Conservation (phyloP, 192 early-diverging fungal species). For the Chytriomyces sp. region DNA sequence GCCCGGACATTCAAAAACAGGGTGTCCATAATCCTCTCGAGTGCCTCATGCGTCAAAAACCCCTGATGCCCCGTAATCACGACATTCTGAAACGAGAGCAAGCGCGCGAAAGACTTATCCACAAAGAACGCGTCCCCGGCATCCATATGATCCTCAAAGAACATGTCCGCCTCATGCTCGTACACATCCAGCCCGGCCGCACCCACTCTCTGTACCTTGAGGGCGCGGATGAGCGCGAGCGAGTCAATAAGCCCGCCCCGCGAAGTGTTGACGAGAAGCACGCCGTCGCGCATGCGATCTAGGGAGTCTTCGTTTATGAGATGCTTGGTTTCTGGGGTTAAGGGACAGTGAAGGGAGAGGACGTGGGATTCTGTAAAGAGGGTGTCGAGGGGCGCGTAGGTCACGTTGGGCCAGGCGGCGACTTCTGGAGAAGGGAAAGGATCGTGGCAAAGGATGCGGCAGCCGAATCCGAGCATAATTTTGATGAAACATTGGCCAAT, state of each 20-base stretch:
- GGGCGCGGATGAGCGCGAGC: slow-evolving; percentile 35
- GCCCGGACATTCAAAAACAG: slow-evolving; percentile 39
- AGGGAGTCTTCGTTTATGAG: slow-evolving; percentile 42
- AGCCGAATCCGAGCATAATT: slow-evolving; percentile 52
- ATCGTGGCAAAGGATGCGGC: slow-evolving; percentile 48
- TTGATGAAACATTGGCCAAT: slow-evolving; percentile 49
- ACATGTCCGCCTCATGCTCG: slow-evolving; percentile 44
- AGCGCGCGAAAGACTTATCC: slow-evolving; percentile 44
- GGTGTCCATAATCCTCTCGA: slow-evolving; percentile 34
- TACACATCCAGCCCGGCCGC: slow-evolving; percentile 52
- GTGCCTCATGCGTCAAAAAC: slow-evolving; percentile 50
- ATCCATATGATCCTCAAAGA: slow-evolving; percentile 36
- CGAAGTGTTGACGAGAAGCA: slow-evolving; percentile 51
- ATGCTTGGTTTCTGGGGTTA: slow-evolving; percentile 41
- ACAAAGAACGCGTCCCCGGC: slow-evolving; percentile 29
- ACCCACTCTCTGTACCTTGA: slow-evolving; percentile 46
- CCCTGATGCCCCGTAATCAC: slow-evolving; percentile 52
- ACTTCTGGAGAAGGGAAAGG: slow-evolving; percentile 36
- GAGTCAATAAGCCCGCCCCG: slow-evolving; percentile 47
- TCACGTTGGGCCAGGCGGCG: slow-evolving; percentile 4
- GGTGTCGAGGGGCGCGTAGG: slow-evolving; percentile 41
- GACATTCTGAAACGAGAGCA: slow-evolving; percentile 50
- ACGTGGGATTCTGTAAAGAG: slow-evolving; percentile 35
- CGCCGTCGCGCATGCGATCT: slow-evolving; percentile 40
- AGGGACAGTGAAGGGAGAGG: slow-evolving; percentile 51